phyloP scores from a whole-genome alignment of 768 basidiomycete genomes.

The Mycena kentingensis region DNA sequence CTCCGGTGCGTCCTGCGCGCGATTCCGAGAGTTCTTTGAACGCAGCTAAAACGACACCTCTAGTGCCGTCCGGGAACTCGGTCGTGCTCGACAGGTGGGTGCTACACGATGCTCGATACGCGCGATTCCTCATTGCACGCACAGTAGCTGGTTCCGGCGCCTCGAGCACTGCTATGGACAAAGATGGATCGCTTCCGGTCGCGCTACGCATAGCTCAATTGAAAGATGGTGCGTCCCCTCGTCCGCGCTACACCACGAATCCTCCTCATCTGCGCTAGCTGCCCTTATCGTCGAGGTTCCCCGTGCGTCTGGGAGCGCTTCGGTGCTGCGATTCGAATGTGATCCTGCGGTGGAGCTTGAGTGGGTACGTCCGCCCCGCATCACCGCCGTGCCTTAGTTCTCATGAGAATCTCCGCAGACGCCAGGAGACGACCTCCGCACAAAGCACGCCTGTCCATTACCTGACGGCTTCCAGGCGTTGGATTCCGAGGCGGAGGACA shows the following conservation, averaged over 20 bases:
- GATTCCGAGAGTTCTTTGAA: not conserved
- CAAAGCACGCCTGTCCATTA: constrained; percentile 9
- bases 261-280: not conserved
- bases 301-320: not conserved
- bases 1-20: not conserved
- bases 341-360: not conserved
- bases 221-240: not conserved
- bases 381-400: not conserved
- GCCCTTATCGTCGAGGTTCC: not conserved
- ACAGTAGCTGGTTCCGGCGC: constrained; percentile 1
- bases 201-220: not conserved
- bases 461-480: not conserved
- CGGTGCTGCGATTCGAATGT: not conserved
- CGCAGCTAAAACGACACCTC: not conserved
- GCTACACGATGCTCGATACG: not conserved
- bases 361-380: not conserved
- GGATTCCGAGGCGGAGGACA: constrained; percentile 7
- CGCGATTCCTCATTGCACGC: not conserved
- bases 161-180: not conserved
- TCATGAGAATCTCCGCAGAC: not conserved
- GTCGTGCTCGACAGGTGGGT: constrained; percentile 7
- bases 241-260: not conserved
- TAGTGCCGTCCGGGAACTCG: constrained; percentile 14
- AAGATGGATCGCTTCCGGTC: not conserved
- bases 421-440: constrained; percentile 8